Evolutionary conservation across 1,139 yeast species (phyloP).

Genomic region (Yamadazyma aaseri): DNA sequence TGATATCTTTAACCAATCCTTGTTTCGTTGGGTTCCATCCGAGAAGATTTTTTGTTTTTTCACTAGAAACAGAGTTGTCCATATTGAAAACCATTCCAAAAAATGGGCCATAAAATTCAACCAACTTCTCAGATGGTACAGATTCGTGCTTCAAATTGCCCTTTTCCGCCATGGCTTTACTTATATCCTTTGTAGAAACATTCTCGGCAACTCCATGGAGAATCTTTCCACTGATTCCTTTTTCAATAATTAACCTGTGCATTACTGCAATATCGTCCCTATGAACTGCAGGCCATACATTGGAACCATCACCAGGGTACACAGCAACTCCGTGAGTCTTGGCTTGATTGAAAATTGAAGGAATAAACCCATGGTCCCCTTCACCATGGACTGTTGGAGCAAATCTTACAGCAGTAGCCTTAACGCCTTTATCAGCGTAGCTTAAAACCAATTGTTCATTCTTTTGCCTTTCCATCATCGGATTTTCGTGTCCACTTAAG

Average conservation of each 20-base stretch:
- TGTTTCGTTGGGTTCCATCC: slow-evolving; percentile 13
- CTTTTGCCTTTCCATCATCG: slow-evolving; percentile 1
- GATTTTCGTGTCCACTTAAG: not conserved
- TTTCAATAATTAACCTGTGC: slow-evolving; percentile 22
- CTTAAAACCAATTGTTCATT: slow-evolving; percentile 7
- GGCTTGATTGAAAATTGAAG: slow-evolving; percentile 13
- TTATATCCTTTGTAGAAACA: slow-evolving; percentile 20
- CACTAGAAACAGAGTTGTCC: slow-evolving; percentile 9
- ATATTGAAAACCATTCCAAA: slow-evolving; percentile 8
- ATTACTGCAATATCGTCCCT: slow-evolving; percentile 25
- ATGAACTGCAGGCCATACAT: slow-evolving; percentile 28
- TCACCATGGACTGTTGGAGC: slow-evolving; percentile 29
- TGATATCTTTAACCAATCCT: slow-evolving; percentile 1
- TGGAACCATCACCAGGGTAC: slow-evolving; percentile 22
- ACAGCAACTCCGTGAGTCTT: slow-evolving; percentile 13
- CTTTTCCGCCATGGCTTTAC: slow-evolving; percentile 20
- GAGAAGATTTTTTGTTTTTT: slow-evolving; percentile 2
- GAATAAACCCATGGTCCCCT: slow-evolving; percentile 19
- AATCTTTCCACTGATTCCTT: slow-evolving; percentile 21
- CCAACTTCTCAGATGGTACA: slow-evolving; percentile 11
- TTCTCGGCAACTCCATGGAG: slow-evolving; percentile 24
- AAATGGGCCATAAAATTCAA: slow-evolving; percentile 6
- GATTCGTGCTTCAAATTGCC: slow-evolving; percentile 14
- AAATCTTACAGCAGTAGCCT: slow-evolving; percentile 19
- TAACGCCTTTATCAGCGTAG: slow-evolving; percentile 20